Base-by-base conservation (phyloP, 345 rosid species). In the Mallotus nudiflorus region DNA sequence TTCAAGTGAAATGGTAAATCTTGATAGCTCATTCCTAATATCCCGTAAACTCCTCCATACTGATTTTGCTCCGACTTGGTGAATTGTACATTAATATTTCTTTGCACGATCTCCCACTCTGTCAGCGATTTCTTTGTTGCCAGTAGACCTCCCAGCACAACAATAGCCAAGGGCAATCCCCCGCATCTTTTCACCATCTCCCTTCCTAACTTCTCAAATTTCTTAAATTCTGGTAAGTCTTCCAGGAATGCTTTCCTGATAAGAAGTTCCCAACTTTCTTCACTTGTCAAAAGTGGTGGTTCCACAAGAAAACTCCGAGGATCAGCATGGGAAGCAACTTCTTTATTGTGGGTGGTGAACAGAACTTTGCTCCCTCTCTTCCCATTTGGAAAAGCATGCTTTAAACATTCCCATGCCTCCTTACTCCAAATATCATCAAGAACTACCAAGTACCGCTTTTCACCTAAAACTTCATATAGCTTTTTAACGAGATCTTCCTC, bases 101-200 rank as follows among this genome's bases (percentile, higher is more conserved):
- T 12, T 13, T 45, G 19, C 1, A 68, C 72, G 6, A 10, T 19
- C 28, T 68, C 16, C 72, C 72, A 68, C 44, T 68, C 65, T 1
- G 2, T n/a, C 22, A 42, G 13, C 7, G 25, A 8, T 6, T 40
- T 31, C 33, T 68, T 73, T 10, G 33, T 48, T 2, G 73, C 59
- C 4, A 72, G 48, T 6, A 72, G 15, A 5, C 70, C 62, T 44
- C 69, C 77, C 19, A 67, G 60, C 0, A 51, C 63, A 65, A 49
- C 57, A 28, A 75, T 58, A 20, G 75, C 79, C 8, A 75, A 33
- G 19, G 79, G 79, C 28, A 75, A 14, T 20, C 75, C 71, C 42
- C 67, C 56, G 20, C 71, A 69, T 64, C 50, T 65, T 19, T 29
- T 51, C 24, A 75, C 49, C 68, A 77, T 71, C 13, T 54, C 69